Base-by-base conservation (phyloP, 129 eudicot species). In the Centaurea solstitialis region DNA sequence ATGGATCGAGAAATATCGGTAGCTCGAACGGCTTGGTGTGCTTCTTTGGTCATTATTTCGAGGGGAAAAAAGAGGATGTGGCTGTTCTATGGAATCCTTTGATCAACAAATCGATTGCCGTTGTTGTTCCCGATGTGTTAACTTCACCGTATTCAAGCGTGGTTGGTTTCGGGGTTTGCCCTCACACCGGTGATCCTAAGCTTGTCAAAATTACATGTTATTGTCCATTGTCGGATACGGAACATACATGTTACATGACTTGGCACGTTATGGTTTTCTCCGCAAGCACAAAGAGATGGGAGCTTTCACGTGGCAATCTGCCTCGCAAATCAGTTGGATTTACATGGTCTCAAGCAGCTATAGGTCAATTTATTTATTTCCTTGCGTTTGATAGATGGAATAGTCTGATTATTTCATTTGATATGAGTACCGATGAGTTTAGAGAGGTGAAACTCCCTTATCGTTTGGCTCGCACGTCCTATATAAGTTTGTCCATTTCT, bases 91-190 rank as follows among this genome's bases (percentile, higher is more conserved):
- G 65, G 65, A 74, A 74, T n/a, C 77, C 67, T 26, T 74, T 26
- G 2, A 18, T 70, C 38, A 15, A 38, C 12, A 67, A 67, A 67
- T 67, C 38, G 7, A 15, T 23, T 68, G 41, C 2, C 11, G 20
- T 68, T 68, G 4, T 30, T 26, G 38, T 68, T 1, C 72, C 72
- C 28, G 11, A 72, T 41, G 47, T 41, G 47, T 9, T 41, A 7
- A 10, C 9, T 0, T 9, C 47, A 41, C 47, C 10, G 3, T 41
- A 15, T 78, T 77, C 11, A 53, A 72, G 80, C 69, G 88, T 81
- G 18, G 76, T 87, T 47, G 88, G 90, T 59, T 84, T 84, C 33
- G 90, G 90, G 5, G 76, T 73, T 77, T 79, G 84, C 26, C 79
- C 71, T 0, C 18, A 43, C 10, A 77, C 43, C 7, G 6, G 33